Percentiles rank a stretch among this genome's conserved stretches.
Evolutionary conservation across 129 eudicot genomes (phyloP).

Genomic region (Pulicaria dysenterica): DNA sequence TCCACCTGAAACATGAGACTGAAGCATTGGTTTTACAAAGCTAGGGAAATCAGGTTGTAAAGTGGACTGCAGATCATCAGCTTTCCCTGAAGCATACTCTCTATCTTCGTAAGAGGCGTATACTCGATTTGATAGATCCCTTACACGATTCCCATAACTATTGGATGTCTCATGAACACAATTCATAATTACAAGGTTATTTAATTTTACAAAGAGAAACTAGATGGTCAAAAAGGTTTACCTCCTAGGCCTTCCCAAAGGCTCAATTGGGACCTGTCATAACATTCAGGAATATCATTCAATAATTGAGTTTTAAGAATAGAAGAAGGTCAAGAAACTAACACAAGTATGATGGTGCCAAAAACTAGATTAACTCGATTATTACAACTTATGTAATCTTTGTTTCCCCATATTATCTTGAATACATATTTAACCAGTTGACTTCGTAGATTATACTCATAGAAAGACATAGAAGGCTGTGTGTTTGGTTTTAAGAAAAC

Average conservation of each 20-base stretch:
- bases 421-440: too few relatives aligned
- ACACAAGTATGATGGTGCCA: neutral
- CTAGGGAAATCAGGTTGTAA: conserved; percentile 49
- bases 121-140: conserved; percentile 59
- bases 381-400: neutral
- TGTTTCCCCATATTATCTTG: too few relatives aligned
- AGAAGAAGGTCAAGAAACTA: neutral
- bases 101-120: conserved; percentile 66
- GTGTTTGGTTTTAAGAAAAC: too few relatives aligned
- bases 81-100: conserved; percentile 48
- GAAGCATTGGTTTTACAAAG: conserved; percentile 82
- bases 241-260: conserved; percentile 69
- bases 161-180: neutral
- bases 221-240: neutral
- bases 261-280: conserved; percentile 64
- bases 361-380: neutral
- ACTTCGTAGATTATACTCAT: too few relatives aligned
- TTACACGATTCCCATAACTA: conserved; percentile 41
- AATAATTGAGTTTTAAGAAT: conserved; percentile 1
- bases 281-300: conserved; percentile 2
- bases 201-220: neutral
- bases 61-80: conserved; percentile 47
- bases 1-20: conserved; percentile 81
- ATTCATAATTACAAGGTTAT: neutral
- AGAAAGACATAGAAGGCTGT: too few relatives aligned